phyloP scores from a whole-genome alignment of 441 rosid species.

The Syzygium syzygioides region DNA sequence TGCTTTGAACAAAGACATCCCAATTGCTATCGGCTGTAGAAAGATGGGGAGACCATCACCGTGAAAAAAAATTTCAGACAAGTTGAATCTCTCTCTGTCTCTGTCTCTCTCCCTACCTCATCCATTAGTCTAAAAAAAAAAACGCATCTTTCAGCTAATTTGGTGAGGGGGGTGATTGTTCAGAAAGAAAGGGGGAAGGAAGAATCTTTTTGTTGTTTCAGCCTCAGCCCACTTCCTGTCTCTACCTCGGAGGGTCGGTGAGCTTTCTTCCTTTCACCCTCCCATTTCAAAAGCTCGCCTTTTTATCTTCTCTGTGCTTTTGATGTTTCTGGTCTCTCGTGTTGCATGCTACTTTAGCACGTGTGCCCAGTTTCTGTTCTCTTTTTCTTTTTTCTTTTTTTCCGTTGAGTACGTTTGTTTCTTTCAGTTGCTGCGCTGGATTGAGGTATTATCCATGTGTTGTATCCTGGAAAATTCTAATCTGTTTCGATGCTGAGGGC shows the following conservation, averaged over 20 bases:
- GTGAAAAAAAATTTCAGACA: not conserved
- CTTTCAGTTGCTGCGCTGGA: not conserved
- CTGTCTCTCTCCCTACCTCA: not conserved
- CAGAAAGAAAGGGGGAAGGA: not conserved
- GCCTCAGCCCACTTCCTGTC: not conserved
- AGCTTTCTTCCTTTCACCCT: constrained; percentile 10
- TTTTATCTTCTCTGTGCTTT: not conserved
- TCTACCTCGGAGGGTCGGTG: constrained; percentile 17
- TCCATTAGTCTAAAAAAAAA: not conserved
- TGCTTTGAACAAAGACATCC: constrained; percentile 23
- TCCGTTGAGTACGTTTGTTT: not conserved
- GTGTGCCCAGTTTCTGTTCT: not conserved
- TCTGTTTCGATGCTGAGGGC: not conserved
- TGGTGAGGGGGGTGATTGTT: not conserved
- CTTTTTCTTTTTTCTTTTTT: too few relatives aligned
- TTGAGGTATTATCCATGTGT: not conserved
- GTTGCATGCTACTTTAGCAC: constrained; percentile 13
- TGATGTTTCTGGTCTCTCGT: not conserved
- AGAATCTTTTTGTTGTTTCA: constrained; percentile 21
- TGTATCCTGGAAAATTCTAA: not conserved
- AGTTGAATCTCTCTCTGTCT: not conserved
- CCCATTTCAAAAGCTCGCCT: not conserved
- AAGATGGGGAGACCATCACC: not conserved
- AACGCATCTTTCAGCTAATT: not conserved
- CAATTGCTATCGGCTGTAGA: constrained; percentile 10